Evolutionary conservation across 2,329 filamentous ascomycete species (phyloP).

Genomic region (Cryoendolithus antarcticus): DNA sequence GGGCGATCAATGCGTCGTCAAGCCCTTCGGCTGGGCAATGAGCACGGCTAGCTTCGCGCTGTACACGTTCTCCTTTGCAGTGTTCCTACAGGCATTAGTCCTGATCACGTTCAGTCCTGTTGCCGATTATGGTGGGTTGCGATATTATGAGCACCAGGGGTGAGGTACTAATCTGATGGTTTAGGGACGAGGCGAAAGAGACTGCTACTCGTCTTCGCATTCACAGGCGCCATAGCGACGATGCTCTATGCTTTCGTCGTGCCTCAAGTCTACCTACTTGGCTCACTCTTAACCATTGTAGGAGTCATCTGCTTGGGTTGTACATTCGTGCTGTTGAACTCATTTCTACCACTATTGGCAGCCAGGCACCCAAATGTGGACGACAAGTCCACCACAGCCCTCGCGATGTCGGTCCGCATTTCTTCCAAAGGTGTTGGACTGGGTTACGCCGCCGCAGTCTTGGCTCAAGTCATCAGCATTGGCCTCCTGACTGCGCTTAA

Average conservation of each 20-base stretch:
- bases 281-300: conserved; percentile 66
- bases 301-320: conserved; percentile 85
- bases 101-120: conserved; percentile 88
- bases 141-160: too few relatives aligned
- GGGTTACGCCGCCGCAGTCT: conserved; percentile 72
- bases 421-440: conserved; percentile 83
- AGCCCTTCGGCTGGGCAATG: conserved; percentile 64
- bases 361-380: conserved; percentile 55
- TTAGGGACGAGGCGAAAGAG: conserved; percentile 62
- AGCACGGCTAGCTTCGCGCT: conserved; percentile 91
- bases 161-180: neutral
- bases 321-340: conserved; percentile 93
- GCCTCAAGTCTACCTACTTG: conserved; percentile 64
- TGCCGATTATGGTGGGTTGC: conserved; percentile 66
- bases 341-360: conserved; percentile 77
- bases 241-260: conserved; percentile 71
- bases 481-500: conserved; percentile 50
- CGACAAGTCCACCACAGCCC: conserved; percentile 42
- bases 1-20: conserved; percentile 63
- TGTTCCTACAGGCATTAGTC: conserved; percentile 72
- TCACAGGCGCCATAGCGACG: conserved; percentile 61
- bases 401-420: conserved; percentile 70
- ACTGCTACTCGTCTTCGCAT: conserved; percentile 67
- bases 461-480: conserved; percentile 68
- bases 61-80: conserved; percentile 87